Evolutionary conservation across 2,329 filamentous ascomycete species (phyloP).

Genomic region (Cladosporium sp.): DNA sequence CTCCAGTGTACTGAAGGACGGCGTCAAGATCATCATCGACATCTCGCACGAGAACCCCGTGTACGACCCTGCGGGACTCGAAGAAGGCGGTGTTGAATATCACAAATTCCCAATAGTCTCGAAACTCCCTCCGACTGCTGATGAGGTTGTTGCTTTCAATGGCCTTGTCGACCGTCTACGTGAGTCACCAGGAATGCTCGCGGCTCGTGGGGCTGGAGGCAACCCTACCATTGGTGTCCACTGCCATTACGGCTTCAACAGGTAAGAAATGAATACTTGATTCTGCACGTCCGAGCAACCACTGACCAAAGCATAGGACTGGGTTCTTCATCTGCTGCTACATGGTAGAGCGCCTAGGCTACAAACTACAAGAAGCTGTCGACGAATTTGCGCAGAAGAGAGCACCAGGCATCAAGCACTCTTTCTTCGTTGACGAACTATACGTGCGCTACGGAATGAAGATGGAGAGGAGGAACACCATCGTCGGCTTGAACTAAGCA

Average conservation of each 20-base stretch:
- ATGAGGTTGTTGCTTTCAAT: conserved; percentile 59
- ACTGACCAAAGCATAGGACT: conserved; percentile 50
- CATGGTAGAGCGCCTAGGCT: conserved; percentile 75
- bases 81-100: conserved; percentile 43
- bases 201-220: conserved; percentile 25
- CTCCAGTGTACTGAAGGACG: conserved; percentile 56
- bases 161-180: conserved; percentile 50
- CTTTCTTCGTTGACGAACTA: conserved; percentile 80
- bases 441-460: conserved; percentile 67
- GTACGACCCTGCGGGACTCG: conserved; percentile 64
- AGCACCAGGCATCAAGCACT: conserved; percentile 81
- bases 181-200: conserved; percentile 31
- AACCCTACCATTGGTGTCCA: conserved; percentile 68
- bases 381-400: conserved; percentile 69
- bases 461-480: conserved; percentile 16
- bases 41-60: conserved; percentile 88
- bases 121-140: conserved; percentile 72
- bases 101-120: conserved; percentile 89
- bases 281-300: too few relatives aligned
- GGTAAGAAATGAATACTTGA: not conserved
- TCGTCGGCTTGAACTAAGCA: conserved; percentile 10
- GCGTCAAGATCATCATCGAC: conserved; percentile 61
- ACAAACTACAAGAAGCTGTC: conserved; percentile 70
- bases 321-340: conserved; percentile 90
- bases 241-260: conserved; percentile 93